Percentiles rank a stretch among this genome's conserved stretches.
Conservation (phyloP, 2,329 filamentous ascomycete species). For the Pseudopithomyces maydicus region DNA sequence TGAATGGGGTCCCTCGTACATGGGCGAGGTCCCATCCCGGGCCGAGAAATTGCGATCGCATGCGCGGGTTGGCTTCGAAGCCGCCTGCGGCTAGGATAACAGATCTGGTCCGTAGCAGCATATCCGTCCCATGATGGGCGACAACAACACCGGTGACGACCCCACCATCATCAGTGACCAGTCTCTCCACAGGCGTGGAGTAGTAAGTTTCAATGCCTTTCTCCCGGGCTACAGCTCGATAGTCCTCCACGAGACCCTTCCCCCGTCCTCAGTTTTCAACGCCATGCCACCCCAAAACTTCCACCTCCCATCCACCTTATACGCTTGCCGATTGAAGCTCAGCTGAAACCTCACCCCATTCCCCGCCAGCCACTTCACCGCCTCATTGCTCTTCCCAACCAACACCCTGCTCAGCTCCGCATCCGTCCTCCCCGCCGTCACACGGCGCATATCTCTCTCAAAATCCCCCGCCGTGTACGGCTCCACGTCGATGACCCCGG, state of each 20-base stretch:
- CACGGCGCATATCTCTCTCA: slow-evolving; percentile 58
- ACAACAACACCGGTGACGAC: slow-evolving; percentile 41
- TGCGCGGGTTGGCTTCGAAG: slow-evolving; percentile 64
- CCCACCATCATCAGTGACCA: slow-evolving; percentile 44
- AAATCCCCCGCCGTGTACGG: slow-evolving; percentile 64
- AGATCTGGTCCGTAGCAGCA: slow-evolving; percentile 43
- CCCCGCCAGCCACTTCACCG: slow-evolving; percentile 61
- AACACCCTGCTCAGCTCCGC: slow-evolving; percentile 54
- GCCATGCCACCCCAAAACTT: slow-evolving; percentile 71
- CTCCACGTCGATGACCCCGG: slow-evolving; percentile 60
- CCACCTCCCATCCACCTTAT: slow-evolving; percentile 63
- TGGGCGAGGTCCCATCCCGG: slow-evolving; percentile 66
- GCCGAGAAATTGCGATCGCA: slow-evolving; percentile 62
- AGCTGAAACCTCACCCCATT: slow-evolving; percentile 64
- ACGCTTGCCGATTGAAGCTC: slow-evolving; percentile 69
- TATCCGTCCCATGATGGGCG: slow-evolving; percentile 24
- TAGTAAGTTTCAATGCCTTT: slow-evolving; percentile 54
- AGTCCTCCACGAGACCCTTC: slow-evolving; percentile 61
- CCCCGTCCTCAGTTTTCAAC: slow-evolving; percentile 64
- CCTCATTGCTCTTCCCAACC: slow-evolving; percentile 56
- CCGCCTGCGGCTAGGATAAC: slow-evolving; percentile 66
- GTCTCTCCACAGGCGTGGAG: slow-evolving; percentile 51
- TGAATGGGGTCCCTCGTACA: slow-evolving; percentile 68
- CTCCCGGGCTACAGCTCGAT: slow-evolving; percentile 50
- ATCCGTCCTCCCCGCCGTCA: slow-evolving; percentile 62